Evolutionary conservation across 2,329 filamentous ascomycete genomes (phyloP).

Genomic region (Cladophialophora exuberans): DNA sequence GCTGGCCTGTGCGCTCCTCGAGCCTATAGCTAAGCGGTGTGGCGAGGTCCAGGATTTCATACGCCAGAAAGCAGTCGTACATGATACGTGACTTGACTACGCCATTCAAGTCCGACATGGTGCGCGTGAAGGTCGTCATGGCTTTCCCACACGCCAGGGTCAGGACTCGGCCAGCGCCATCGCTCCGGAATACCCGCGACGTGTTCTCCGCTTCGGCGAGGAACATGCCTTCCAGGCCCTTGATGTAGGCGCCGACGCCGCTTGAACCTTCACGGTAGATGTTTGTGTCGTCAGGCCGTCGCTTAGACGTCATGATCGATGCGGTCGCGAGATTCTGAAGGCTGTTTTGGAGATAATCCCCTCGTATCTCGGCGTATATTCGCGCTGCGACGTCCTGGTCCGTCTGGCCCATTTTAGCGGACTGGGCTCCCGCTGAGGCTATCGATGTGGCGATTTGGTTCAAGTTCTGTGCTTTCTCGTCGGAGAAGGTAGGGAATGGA

Average conservation of each 20-base stretch:
- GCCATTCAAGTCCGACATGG: conserved; percentile 82
- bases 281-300: conserved; percentile 69
- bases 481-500: conserved; percentile 78
- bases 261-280: conserved; percentile 88
- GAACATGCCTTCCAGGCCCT: conserved; percentile 84
- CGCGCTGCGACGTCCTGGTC: conserved; percentile 73
- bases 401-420: conserved; percentile 50
- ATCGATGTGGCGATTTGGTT: conserved; percentile 79
- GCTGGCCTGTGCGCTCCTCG: conserved; percentile 79
- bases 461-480: conserved; percentile 75
- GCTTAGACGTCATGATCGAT: conserved; percentile 79
- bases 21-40: conserved; percentile 77
- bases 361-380: conserved; percentile 83
- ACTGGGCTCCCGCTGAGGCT: conserved; percentile 61
- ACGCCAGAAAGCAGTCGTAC: conserved; percentile 92
- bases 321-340: conserved; percentile 86
- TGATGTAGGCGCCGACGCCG: conserved; percentile 86
- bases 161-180: conserved; percentile 80
- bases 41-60: conserved; percentile 91
- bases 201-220: conserved; percentile 89
- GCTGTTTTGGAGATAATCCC: conserved; percentile 80
- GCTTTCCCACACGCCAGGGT: conserved; percentile 77
- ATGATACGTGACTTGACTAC: conserved; percentile 85
- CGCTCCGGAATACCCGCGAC: conserved; percentile 81
- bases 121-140: conserved; percentile 80